Percentiles rank a stretch among this genome's conserved stretches.
phyloP scores from a whole-genome alignment of 1,284 basidiomycete species.

The Hymenochaete sp. region DNA sequence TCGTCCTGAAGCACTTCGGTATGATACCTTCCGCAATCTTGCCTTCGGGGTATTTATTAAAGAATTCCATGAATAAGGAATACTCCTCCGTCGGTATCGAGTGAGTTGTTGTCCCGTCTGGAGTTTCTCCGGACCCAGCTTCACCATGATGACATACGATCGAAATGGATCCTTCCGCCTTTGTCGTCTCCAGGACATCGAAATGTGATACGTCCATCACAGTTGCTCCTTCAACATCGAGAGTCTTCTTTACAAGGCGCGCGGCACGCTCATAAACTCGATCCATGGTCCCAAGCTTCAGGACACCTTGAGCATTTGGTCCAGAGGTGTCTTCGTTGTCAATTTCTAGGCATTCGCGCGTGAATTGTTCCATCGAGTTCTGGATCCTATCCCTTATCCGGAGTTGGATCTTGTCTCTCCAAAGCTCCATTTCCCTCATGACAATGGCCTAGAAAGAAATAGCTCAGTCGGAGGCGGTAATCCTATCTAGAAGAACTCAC shows the following conservation, averaged over 20 bases:
- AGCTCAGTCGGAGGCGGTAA: constrained; percentile 12
- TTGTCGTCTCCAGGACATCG: constrained; percentile 74
- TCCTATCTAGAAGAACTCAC: constrained; percentile 25
- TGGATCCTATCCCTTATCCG: constrained; percentile 88
- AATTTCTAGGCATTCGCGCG: constrained; percentile 89
- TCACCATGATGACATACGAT: constrained; percentile 49
- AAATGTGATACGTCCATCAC: constrained; percentile 91
- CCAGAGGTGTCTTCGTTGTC: constrained; percentile 47
- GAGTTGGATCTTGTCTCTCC: constrained; percentile 92
- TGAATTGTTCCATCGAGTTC: constrained; percentile 93
- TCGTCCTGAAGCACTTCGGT: constrained; percentile 67
- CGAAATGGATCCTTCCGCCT: constrained; percentile 55
- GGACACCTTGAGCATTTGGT: constrained; percentile 21
- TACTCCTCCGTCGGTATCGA: constrained; percentile 64
- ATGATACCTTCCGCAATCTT: constrained; percentile 79
- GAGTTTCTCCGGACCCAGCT: constrained; percentile 26
- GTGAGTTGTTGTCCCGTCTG: constrained; percentile 38
- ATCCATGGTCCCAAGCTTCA: constrained; percentile 59
- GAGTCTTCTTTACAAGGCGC: constrained; percentile 77
- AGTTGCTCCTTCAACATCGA: constrained; percentile 87
- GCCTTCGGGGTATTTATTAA: constrained; percentile 72
- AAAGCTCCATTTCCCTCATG: constrained; percentile 95
- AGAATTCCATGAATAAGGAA: constrained; percentile 64
- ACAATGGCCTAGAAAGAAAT: constrained; percentile 54
- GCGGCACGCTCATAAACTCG: constrained; percentile 83